Percentiles rank a stretch among this genome's conserved stretches.
Conservation (phyloP, 495 filamentous ascomycete species). For the Halenospora varia region DNA sequence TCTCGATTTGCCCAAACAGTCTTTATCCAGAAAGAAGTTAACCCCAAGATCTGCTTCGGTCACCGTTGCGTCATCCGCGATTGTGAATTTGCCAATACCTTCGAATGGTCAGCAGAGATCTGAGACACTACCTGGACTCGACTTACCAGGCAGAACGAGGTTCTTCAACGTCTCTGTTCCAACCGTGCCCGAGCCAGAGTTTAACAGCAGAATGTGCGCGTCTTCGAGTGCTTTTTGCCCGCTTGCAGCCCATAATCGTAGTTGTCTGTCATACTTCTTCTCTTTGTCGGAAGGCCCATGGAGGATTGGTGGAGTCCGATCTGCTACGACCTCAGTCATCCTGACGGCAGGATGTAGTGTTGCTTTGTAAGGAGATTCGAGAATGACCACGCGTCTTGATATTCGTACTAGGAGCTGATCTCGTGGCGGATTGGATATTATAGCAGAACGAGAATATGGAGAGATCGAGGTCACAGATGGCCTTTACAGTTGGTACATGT, state of each 20-base stretch:
- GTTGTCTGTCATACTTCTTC: slow-evolving; percentile 92
- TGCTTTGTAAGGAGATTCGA: background rate
- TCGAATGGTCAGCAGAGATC: slow-evolving; percentile 15
- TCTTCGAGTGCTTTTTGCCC: slow-evolving; percentile 89
- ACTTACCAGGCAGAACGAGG: slow-evolving; percentile 74
- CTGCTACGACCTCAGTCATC: slow-evolving; percentile 26
- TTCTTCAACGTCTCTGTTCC: slow-evolving; percentile 96
- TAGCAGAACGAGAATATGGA: background rate
- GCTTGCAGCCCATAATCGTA: slow-evolving; percentile 90
- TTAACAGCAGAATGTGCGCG: slow-evolving; percentile 82
- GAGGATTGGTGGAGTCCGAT: slow-evolving; percentile 47
- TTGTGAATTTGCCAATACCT: slow-evolving; percentile 93
- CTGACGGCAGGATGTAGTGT: background rate
- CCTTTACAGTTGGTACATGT: no score
- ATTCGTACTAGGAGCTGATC: background rate
- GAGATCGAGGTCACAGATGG: no score
- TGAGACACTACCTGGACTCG: background rate
- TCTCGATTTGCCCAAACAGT: slow-evolving; percentile 72
- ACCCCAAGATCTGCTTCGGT: slow-evolving; percentile 81
- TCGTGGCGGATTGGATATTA: background rate
- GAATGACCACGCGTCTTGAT: background rate
- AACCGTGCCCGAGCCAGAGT: slow-evolving; percentile 75
- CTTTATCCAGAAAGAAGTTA: slow-evolving; percentile 91
- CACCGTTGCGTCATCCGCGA: slow-evolving; percentile 76
- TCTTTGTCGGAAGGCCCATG: slow-evolving; percentile 77